Conservation (phyloP, 805 yeast genomes). For the Hanseniaspora pseudoguilliermondii region DNA sequence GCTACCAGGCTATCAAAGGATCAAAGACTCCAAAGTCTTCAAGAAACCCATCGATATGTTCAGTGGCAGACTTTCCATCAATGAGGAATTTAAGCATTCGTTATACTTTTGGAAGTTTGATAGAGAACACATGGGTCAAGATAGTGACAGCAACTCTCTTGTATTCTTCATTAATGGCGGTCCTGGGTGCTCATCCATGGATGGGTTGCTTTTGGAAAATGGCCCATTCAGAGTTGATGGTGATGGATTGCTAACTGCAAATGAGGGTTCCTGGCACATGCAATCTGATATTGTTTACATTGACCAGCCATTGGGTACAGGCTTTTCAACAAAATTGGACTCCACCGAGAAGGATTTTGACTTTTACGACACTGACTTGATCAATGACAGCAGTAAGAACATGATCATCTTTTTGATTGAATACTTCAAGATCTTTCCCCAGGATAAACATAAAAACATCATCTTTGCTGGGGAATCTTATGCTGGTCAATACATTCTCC, state of each 20-base stretch:
- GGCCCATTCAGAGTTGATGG: constrained; percentile 69
- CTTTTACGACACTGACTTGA: constrained; percentile 40
- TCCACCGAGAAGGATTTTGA: constrained; percentile 5
- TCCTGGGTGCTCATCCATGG: constrained; percentile 97
- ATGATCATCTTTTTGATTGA: constrained; percentile 52
- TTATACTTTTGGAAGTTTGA: constrained; percentile 62
- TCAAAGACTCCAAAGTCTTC: constrained; percentile 29
- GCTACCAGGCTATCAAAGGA: constrained; percentile 23
- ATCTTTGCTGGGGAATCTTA: constrained; percentile 88
- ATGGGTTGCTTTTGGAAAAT: constrained; percentile 83
- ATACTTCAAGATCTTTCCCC: constrained; percentile 62
- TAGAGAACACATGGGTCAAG: constrained; percentile 33
- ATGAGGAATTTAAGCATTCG: constrained; percentile 43
- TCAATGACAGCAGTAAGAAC: constrained; percentile 42
- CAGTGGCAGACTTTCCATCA: constrained; percentile 54
- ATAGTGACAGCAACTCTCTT: no score
- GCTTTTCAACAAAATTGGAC: constrained; percentile 43
- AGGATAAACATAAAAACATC: constrained; percentile 49
- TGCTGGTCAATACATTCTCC: constrained; percentile 95
- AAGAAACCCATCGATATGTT: constrained; percentile 30
- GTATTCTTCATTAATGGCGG: constrained; percentile 91
- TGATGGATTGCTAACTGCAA: constrained; percentile 36
- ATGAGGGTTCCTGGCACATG: constrained; percentile 75
- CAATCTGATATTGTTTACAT: constrained; percentile 68
- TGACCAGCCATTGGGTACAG: constrained; percentile 93